Evolutionary conservation across 768 basidiomycete species (phyloP).

Genomic region (Sporobolomyces pararoseus): DNA sequence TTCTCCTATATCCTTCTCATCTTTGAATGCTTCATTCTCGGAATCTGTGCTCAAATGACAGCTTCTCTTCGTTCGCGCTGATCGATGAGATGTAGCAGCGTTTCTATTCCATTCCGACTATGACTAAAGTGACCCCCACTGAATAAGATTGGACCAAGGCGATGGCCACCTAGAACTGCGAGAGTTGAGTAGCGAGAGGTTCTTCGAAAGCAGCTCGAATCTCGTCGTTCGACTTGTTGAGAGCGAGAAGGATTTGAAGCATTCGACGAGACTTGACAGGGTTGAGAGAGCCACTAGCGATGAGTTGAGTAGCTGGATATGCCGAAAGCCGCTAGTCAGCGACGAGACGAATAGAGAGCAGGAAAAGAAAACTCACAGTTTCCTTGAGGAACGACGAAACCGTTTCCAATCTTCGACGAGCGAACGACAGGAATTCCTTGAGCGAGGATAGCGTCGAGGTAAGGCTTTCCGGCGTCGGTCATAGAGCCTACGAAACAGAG

Average conservation of each 20-base stretch:
- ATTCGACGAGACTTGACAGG: constrained; percentile 37
- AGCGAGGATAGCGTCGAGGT: constrained; percentile 1
- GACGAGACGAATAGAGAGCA: background rate
- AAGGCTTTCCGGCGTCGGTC: background rate
- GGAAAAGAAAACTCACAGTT: background rate
- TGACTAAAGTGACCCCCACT: too few relatives aligned
- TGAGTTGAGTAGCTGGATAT: background rate
- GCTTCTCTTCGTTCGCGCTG: too few relatives aligned
- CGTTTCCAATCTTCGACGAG: constrained; percentile 33
- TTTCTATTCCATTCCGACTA: too few relatives aligned
- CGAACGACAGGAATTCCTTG: constrained; percentile 33
- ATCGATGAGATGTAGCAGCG: too few relatives aligned
- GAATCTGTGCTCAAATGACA: too few relatives aligned
- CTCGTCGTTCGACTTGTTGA: constrained; percentile 19
- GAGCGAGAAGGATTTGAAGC: constrained; percentile 35
- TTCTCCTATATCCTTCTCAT: too few relatives aligned
- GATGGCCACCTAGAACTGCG: constrained; percentile 21
- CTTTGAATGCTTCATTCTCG: too few relatives aligned
- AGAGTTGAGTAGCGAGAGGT: constrained; percentile 12
- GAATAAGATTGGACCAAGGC: too few relatives aligned
- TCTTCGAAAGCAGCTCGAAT: constrained; percentile 36
- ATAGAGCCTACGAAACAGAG: too few relatives aligned
- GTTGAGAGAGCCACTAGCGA: constrained; percentile 27
- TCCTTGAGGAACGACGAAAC: constrained; percentile 9
- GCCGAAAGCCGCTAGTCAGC: background rate